Base-by-base conservation (phyloP, 352 stramenopile species). In the Pythium vanterpoolii region DNA sequence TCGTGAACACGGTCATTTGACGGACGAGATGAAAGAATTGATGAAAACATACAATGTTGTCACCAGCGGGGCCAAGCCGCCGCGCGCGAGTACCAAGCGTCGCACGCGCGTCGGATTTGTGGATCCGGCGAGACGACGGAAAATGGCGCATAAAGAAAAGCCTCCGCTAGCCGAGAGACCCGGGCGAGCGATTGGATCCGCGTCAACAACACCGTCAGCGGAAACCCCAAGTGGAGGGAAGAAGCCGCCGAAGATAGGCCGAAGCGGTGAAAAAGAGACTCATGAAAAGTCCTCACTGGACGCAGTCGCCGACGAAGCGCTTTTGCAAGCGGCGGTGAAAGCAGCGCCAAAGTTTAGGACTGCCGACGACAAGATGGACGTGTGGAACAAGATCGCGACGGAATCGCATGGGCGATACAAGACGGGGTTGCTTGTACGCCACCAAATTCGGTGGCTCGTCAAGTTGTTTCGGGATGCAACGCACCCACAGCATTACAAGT, bases 21-120 rank as follows among this genome's bases (percentile, higher is more conserved):
- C 50, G 21, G 50, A 57, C 23, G 50, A 57, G 50, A 57, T 57
- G 50, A 57, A 47, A 26, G 5, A 30, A 5, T 18, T 46, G 4
- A 30, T 57, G 36, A 36, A 36, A 4, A 18, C n/a, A 27, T 57
- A 28, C 36, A 46, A 57, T 11, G 14, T 39, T 26, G 34, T 16
- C 16, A 31, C 24, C 16, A 36, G 34, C n/a, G 16, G 10, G 8
- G 24, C 19, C 34, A 57, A 57, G 50, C 23, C 48, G 21, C 48
- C 31, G 1, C 31, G 33, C 31, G 13, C 31, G 19, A 56, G 33
- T 23, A 21, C 48, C 1, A 56, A 56, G 48, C 21, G 48, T 4
- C 19, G 48, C 2, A 28, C 46, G 5, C 19, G 30, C 7, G 30
- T 54, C n/a, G 46, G 46, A 11, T 54, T 54, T 39, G 31, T 10